These are phyloP conservation scores for Aegilops bicornis DNA, from an alignment of 176 grass and related monocot genomes.

Conservation along the genomic window DNA sequence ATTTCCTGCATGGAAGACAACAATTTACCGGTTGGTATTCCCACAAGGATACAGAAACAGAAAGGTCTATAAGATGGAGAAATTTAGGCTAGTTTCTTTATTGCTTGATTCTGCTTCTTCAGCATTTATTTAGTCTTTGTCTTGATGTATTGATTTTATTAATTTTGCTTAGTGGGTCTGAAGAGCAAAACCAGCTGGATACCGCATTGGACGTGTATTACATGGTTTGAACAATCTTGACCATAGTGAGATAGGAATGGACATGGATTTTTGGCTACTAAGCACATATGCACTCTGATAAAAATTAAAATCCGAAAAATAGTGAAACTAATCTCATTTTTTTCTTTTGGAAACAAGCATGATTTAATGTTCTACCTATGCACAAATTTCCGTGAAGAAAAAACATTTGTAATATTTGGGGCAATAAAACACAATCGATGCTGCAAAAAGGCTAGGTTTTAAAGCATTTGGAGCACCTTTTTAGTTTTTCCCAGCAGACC, in stretches of 20 bases:
- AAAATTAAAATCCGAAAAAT: not conserved
- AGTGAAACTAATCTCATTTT: not conserved
- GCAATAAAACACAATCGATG: too few species aligned
- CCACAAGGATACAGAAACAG: not conserved
- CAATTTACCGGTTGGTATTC: not conserved
- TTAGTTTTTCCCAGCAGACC: too few species aligned
- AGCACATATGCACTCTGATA: not conserved
- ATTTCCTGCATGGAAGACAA: constrained; percentile 5
- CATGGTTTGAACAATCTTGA: constrained; percentile 9
- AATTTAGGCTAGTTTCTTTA: not conserved
- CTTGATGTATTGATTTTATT: not conserved
- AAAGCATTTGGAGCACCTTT: too few species aligned
- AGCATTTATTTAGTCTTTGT: not conserved
- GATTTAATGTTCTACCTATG: not conserved
- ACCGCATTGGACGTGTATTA: not conserved
- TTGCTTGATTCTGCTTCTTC: not conserved
- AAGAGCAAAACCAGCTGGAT: not conserved
- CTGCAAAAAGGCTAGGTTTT: too few species aligned
- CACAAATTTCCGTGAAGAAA: not conserved
- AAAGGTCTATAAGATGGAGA: not conserved
- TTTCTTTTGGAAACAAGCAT: too few species aligned
- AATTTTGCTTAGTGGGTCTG: not conserved
- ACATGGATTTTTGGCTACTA: not conserved
- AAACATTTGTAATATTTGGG: too few species aligned
- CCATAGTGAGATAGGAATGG: not conserved